Conservation (phyloP, 2,329 filamentous ascomycete genomes). For the Sordariomycetes sp. region DNA sequence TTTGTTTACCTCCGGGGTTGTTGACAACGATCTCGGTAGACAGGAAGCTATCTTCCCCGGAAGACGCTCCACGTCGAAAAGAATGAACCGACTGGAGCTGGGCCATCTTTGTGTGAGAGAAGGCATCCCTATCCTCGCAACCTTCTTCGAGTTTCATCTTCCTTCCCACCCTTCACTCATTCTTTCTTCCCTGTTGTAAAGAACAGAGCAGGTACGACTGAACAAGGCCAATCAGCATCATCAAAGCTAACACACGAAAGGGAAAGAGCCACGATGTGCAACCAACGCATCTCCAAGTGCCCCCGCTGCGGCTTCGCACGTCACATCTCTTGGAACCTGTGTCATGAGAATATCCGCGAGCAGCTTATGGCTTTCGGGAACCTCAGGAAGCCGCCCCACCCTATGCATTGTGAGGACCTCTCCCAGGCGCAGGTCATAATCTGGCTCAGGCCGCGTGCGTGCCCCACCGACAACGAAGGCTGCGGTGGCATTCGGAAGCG, state of each 20-base stretch:
- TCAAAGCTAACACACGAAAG: neutral
- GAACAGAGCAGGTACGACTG: neutral
- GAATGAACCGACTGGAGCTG: neutral
- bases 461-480: neutral
- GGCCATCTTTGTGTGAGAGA: neutral
- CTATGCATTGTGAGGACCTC: neutral
- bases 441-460: neutral
- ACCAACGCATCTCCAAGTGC: constrained; percentile 8
- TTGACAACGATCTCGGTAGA: neutral
- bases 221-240: neutral
- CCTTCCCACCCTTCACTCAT: neutral
- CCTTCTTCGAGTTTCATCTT: neutral
- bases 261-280: constrained; percentile 7
- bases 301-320: constrained; percentile 7
- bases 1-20: neutral
- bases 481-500: constrained; percentile 2
- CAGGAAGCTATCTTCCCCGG: too few relatives aligned
- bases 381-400: neutral
- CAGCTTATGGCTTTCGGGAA: constrained; percentile 3
- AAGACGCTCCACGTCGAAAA: neutral
- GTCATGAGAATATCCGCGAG: constrained; percentile 4
- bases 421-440: neutral
- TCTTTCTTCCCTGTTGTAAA: neutral
- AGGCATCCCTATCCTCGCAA: neutral
- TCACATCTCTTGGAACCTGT: constrained; percentile 8